Evolutionary conservation across 164 flowering plant genomes (phyloP), one percentile per base, ranked within the genome.

Genomic region (Annona squamosa): DNA sequence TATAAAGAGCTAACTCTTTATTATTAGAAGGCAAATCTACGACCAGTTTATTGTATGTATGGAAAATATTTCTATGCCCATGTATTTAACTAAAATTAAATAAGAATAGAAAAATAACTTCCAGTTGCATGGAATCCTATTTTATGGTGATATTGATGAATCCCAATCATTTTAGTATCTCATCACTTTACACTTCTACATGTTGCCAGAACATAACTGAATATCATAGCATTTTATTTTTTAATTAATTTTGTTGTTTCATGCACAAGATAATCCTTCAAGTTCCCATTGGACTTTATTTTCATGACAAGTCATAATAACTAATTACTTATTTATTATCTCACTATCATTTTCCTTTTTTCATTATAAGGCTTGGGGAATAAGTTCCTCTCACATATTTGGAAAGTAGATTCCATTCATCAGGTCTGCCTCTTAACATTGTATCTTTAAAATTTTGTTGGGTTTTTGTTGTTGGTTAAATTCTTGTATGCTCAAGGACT

Each of bases 351-450:
- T 52, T 77, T 43, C 16, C 12, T 56, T 63, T 9, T 69, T 18
- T 18, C 12, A 65, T 45, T 82, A 72, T 80, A 91, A 94, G 96
- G 96, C 1, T 75, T 91, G 80, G 98, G 98, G 10, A 92, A 92
- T 80, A 92, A 92, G 71, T 92, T 92, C 71, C 85, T 92, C 70
- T 88, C 98, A 46, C 94, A 92, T 80, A 92, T 92, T 74, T 93
- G 98, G 61, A 90, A 91, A 81, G 98, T 92, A 74, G 98, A 92
- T 72, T 85, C 98, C 73, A 84, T 90, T 75, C 97, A 93, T 81
- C 99, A 96, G 98, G 99, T 93, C 65, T 44, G 82, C 76, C 41
- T 61, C 48, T 64, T 70, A 4, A 69, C 3, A 52, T 9, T 52
- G 13, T 12, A 16, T 3, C 59, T 52, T 2, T 52, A 16, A 52